A percentile compares a stretch with the other conserved stretches of the same genome.
Conservation (phyloP, 1,284 basidiomycete genomes). For the Microbotryum scabiosae region DNA sequence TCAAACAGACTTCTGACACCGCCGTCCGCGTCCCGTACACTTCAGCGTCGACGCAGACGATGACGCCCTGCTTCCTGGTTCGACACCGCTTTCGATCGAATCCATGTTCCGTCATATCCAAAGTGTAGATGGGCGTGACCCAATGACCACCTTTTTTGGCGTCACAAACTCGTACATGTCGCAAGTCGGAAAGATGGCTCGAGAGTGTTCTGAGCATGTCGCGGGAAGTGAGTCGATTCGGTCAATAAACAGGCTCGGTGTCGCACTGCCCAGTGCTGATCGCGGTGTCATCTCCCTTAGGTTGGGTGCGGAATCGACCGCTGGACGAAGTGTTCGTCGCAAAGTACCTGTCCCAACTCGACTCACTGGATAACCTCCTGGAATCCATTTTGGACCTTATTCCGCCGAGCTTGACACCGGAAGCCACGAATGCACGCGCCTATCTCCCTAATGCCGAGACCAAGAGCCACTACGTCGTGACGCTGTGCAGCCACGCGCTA, state of each 20-base stretch:
- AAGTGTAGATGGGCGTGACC: constrained; percentile 26
- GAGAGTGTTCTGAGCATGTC: constrained; percentile 22
- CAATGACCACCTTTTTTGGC: constrained; percentile 24
- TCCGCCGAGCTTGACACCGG: constrained; percentile 18
- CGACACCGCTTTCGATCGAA: constrained; percentile 18
- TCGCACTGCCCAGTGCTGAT: not conserved
- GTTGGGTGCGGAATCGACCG: constrained; percentile 20
- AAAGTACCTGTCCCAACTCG: constrained; percentile 26
- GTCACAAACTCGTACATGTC: constrained; percentile 13
- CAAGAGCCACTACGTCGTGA: constrained; percentile 10
- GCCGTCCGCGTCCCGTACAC: not conserved
- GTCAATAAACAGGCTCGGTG: too few relatives aligned
- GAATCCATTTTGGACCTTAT: constrained; percentile 19
- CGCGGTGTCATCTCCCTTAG: too few relatives aligned
- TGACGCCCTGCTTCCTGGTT: constrained; percentile 21
- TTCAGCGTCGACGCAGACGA: constrained; percentile 17
- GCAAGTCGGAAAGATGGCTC: constrained; percentile 22
- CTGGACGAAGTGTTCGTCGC: constrained; percentile 19
- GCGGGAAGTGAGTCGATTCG: constrained; percentile 20
- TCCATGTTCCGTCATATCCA: constrained; percentile 24
- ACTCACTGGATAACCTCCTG: constrained; percentile 23
- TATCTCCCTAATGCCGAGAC: constrained; percentile 10
- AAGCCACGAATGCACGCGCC: constrained; percentile 19
- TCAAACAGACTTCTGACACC: not conserved
- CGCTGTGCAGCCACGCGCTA: not conserved